Conservation (phyloP, 768 basidiomycete genomes). For the Xanthoconium purpureum region DNA sequence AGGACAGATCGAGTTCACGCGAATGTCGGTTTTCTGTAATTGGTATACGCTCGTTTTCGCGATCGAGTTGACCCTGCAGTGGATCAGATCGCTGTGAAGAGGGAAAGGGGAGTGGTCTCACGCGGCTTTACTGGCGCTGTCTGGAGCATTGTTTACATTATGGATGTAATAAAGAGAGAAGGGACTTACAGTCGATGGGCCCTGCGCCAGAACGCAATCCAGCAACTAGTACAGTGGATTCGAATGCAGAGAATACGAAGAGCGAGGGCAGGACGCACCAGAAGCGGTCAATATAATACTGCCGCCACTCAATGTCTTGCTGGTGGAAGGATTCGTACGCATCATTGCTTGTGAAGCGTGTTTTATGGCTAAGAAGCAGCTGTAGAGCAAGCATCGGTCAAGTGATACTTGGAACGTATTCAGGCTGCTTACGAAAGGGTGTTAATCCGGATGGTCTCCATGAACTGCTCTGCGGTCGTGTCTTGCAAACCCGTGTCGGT, state of each 20-base stretch:
- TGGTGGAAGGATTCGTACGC: conserved; percentile 57
- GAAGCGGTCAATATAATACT: conserved; percentile 90
- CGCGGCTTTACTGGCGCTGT: conserved; percentile 94
- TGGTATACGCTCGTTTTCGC: conserved; percentile 81
- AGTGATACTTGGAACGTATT: not conserved
- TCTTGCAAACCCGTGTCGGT: conserved; percentile 44
- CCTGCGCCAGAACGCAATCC: conserved; percentile 83
- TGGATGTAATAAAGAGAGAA: not conserved
- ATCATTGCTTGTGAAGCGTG: conserved; percentile 82
- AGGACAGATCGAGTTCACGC: conserved; percentile 88
- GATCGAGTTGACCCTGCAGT: conserved; percentile 75
- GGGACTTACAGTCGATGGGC: conserved; percentile 67
- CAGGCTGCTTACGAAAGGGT: conserved; percentile 47
- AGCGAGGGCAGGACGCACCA: conserved; percentile 39
- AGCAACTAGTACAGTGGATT: conserved; percentile 56
- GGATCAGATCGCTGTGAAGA: conserved; percentile 3
- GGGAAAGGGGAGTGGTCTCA: conserved; percentile 37
- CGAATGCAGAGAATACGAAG: not conserved
- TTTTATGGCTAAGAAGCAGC: conserved; percentile 88
- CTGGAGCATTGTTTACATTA: conserved; percentile 38
- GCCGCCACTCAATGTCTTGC: conserved; percentile 68
- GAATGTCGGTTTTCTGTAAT: conserved; percentile 76
- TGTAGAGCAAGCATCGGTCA: conserved; percentile 28
- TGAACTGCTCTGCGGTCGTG: conserved; percentile 63
- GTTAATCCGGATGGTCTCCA: conserved; percentile 78